phyloP scores from a whole-genome alignment of 192 early-diverging fungal species.

The Backusella circina region DNA sequence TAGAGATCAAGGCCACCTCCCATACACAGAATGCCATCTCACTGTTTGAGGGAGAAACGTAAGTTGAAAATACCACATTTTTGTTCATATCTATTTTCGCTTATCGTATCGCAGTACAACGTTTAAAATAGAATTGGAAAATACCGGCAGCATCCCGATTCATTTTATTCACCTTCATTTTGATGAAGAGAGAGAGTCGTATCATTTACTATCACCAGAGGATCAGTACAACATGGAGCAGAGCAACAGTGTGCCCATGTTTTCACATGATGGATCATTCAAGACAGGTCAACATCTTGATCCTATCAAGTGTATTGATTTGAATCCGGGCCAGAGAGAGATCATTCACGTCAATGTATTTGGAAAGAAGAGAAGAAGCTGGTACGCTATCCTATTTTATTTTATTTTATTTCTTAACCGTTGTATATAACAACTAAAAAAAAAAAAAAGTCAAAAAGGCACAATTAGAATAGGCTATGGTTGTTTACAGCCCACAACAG shows the following conservation, averaged over 20 bases:
- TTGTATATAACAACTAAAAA: no score
- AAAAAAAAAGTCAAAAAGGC: constrained; percentile 49
- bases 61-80: no score
- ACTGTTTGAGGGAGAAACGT: constrained; percentile 82
- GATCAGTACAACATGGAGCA: constrained; percentile 73
- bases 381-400: constrained; percentile 38
- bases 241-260: constrained; percentile 53
- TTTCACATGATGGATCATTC: constrained; percentile 40
- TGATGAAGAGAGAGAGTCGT: constrained; percentile 32
- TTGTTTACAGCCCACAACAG: constrained; percentile 34
- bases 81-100: no score
- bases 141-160: constrained; percentile 67
- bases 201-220: constrained; percentile 52
- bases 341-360: constrained; percentile 62
- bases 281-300: constrained; percentile 17
- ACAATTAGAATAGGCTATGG: constrained; percentile 71
- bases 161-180: constrained; percentile 62
- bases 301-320: constrained; percentile 42
- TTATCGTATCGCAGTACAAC: no score
- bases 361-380: constrained; percentile 60
- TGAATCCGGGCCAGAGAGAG: constrained; percentile 41
- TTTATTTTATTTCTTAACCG: background rate
- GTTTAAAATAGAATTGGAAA: constrained; percentile 62
- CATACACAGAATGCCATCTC: constrained; percentile 64
- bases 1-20: constrained; percentile 61